Base-by-base conservation (phyloP, 805 yeast species). In the Candida rishiriensis region DNA sequence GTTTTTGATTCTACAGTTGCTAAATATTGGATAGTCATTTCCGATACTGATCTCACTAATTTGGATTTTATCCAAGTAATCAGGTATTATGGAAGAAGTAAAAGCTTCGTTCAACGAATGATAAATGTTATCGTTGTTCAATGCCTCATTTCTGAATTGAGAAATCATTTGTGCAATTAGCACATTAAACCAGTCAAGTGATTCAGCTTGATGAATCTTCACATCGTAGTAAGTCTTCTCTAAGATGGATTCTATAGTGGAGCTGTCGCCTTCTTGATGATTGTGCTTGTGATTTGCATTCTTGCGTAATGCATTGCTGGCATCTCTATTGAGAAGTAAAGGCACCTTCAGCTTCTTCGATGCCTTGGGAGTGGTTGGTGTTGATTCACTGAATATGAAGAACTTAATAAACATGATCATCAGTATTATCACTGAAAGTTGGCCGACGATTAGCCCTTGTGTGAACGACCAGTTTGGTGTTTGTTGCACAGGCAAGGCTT, bases 101-200 rank as follows among this genome's bases (percentile, higher is more conserved):
- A 91, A 69, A 41, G 87, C 79, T 40, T 76, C 79, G 55, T 87
- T 82, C 40, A 93, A 69, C 1, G 89, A 81, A 51, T 85, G 83
- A 48, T 90, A 81, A 21, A 93, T 85, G 60, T 88, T 89, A 60
- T 93, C 93, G 39, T 89, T 81, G 35, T 77, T 72, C 44, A 88
- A 66, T 0, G 98, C 98, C 60, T 93, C 98, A n/a, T 82, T 76
- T 45, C 99, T 76, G 49, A 89, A 75, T 51, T 90, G 96, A 29
- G 87, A 79, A 21, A 93, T 81, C 8, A 89, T 82, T 61, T 93
- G 97, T 0, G 97, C 99, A 15, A 93, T 76, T 32, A 93, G 70
- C 1, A 93, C 97, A 52, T 91, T 93, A 63, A 93, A 88, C 99
- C 99, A 93, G 62, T 93, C 99, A 48, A 93, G 68, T 0, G 97